phyloP scores from a whole-genome alignment of 1,139 yeast genomes.

The Taphrina flavorubra region DNA sequence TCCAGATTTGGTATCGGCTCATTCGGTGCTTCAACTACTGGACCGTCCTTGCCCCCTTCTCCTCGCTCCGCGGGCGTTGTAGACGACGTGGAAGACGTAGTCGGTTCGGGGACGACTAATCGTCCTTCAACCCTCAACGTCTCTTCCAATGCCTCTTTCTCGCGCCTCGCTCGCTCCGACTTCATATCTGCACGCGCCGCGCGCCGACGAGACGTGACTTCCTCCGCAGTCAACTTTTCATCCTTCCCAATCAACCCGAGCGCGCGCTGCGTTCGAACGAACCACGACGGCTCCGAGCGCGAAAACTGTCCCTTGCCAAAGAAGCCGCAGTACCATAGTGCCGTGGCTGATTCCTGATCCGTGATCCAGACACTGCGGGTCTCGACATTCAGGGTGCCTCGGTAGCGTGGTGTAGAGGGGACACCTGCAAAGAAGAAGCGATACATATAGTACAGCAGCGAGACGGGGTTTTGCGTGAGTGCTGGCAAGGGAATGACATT shows the following conservation, averaged over 20 bases:
- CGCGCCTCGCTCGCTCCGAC: constrained; percentile 56
- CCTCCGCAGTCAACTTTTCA: constrained; percentile 64
- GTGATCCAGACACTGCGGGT: constrained; percentile 54
- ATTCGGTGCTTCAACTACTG: constrained; percentile 1
- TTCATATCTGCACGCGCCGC: constrained; percentile 76
- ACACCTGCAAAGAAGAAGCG: constrained; percentile 48
- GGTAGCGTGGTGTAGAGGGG: constrained; percentile 53
- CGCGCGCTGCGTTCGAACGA: constrained; percentile 64
- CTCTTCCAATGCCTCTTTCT: constrained; percentile 50
- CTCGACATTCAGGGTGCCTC: constrained; percentile 43
- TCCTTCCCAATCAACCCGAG: constrained; percentile 54
- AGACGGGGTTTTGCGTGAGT: constrained; percentile 52
- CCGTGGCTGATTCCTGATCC: constrained; percentile 59
- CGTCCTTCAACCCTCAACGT: constrained; percentile 44
- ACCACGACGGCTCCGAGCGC: constrained; percentile 93
- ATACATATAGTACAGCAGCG: constrained; percentile 50
- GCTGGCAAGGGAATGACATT: constrained; percentile 53
- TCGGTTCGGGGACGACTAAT: constrained; percentile 9
- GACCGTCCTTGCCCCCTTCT: constrained; percentile 35
- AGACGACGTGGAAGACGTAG: not conserved
- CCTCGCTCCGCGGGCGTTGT: constrained; percentile 36
- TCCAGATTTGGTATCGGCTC: constrained; percentile 60
- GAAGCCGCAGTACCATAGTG: constrained; percentile 83
- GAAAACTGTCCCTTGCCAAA: constrained; percentile 92
- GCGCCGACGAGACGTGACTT: constrained; percentile 74